phyloP scores from a whole-genome alignment of 1,284 basidiomycete genomes.

The Puccinia coronata region DNA sequence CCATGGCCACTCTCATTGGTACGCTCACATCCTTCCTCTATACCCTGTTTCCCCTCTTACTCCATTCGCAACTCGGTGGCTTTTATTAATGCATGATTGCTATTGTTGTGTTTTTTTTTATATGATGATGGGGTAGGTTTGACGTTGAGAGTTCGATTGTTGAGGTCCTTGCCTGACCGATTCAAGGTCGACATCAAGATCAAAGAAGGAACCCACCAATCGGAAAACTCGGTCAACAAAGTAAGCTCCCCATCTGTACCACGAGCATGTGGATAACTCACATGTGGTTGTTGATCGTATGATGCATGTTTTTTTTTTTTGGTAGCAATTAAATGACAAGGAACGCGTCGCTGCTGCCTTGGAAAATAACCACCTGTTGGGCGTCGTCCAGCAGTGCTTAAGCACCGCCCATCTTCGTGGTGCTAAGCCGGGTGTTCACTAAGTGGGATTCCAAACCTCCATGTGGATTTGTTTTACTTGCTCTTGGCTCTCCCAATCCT shows the following conservation, averaged over 20 bases:
- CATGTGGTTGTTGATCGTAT: not conserved
- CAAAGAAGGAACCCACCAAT: slow-evolving; percentile 92
- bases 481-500: no score
- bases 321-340: slow-evolving; percentile 99
- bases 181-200: slow-evolving; percentile 95
- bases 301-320: no score
- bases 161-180: slow-evolving; percentile 83
- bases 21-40: no score
- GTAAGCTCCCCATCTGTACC: slow-evolving; percentile 19
- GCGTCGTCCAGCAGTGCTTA: slow-evolving; percentile 86
- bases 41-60: not conserved
- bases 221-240: slow-evolving; percentile 73
- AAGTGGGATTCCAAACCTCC: no score
- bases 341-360: slow-evolving; percentile 95
- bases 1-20: slow-evolving; percentile 97
- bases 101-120: slow-evolving; percentile 4
- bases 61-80: no score
- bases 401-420: slow-evolving; percentile 63
- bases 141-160: slow-evolving; percentile 83
- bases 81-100: no score
- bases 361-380: slow-evolving; percentile 83
- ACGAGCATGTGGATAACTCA: not conserved
- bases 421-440: no score
- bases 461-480: no score
- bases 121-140: slow-evolving; percentile 66